phyloP scores from a whole-genome alignment of 2,329 filamentous ascomycete species.

The Sarocladiaceae sp. region DNA sequence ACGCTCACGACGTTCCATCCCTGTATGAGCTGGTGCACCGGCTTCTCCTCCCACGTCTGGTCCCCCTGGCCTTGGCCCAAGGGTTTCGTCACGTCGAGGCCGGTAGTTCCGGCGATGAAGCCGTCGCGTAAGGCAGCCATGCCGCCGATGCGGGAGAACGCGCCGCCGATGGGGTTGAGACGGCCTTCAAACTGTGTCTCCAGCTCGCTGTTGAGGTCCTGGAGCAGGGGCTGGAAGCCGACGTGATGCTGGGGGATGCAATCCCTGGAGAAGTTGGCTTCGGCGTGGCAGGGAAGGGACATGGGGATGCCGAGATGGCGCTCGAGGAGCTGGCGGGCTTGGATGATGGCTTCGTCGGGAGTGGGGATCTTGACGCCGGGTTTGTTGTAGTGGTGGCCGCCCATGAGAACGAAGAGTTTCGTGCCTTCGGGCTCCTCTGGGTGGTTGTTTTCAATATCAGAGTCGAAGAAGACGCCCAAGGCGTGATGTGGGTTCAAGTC shows the following conservation, averaged over 20 bases:
- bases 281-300: conserved; percentile 52
- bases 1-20: not conserved
- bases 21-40: not conserved
- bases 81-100: not conserved
- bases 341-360: conserved; percentile 57
- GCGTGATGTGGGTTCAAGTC: conserved; percentile 75
- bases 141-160: conserved; percentile 46
- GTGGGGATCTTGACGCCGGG: conserved; percentile 39
- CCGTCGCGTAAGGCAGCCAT: conserved; percentile 46
- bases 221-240: conserved; percentile 63
- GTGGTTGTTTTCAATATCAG: conserved; percentile 40
- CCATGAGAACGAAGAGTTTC: conserved; percentile 90
- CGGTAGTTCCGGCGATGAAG: conserved; percentile 10
- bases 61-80: no score
- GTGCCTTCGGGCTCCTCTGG: conserved; percentile 59
- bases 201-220: conserved; percentile 48
- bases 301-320: conserved; percentile 66
- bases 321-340: conserved; percentile 63
- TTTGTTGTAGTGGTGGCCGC: conserved; percentile 79
- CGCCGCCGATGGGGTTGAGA: conserved; percentile 57
- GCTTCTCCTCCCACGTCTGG: not conserved
- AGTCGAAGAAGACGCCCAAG: conserved; percentile 90
- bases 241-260: conserved; percentile 90
- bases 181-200: conserved; percentile 50
- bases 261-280: conserved; percentile 53